phyloP scores from a whole-genome alignment of 345 rosid species.

The Bruguiera parviflora region DNA sequence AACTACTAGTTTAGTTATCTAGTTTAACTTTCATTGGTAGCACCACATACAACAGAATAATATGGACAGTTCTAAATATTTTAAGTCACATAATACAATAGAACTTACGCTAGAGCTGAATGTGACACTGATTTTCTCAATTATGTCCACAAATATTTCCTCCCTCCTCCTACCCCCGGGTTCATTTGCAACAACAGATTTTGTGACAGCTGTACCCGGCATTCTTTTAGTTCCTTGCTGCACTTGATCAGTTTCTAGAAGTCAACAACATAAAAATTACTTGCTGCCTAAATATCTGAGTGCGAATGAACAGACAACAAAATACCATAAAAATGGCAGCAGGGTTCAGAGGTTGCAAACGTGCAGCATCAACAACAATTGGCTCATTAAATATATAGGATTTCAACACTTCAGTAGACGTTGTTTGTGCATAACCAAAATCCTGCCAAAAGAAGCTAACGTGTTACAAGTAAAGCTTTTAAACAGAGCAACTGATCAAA shows the following conservation, averaged over 20 bases:
- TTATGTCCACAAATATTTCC: conserved; percentile 96
- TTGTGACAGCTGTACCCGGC: conserved; percentile 98
- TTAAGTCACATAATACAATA: not conserved
- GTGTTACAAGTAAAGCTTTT: not conserved
- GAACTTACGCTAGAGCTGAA: conserved; percentile 95
- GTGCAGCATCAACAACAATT: conserved; percentile 73
- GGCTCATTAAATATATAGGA: conserved; percentile 96
- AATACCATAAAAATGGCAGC: conserved; percentile 90
- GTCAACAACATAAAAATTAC: conserved; percentile 2
- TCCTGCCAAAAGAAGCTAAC: conserved; percentile 48
- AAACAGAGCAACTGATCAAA: not conserved
- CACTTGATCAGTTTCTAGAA: conserved; percentile 22
- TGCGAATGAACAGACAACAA: conserved; percentile 7
- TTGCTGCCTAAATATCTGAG: conserved; percentile 5
- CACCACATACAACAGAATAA: not conserved
- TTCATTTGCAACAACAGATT: conserved; percentile 96
- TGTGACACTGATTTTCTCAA: conserved; percentile 96
- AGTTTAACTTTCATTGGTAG: too few species aligned
- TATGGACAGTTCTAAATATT: not conserved
- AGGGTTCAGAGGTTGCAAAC: conserved; percentile 82
- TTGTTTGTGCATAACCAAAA: conserved; percentile 97
- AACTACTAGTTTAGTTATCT: too few species aligned
- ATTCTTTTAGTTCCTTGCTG: conserved; percentile 96
- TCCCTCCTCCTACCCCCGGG: conserved; percentile 97
- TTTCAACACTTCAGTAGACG: conserved; percentile 90